These are phyloP conservation scores for Leptographium procerum DNA, from an alignment of 2,329 filamentous ascomycete genomes.

Conservation along the genomic window DNA sequence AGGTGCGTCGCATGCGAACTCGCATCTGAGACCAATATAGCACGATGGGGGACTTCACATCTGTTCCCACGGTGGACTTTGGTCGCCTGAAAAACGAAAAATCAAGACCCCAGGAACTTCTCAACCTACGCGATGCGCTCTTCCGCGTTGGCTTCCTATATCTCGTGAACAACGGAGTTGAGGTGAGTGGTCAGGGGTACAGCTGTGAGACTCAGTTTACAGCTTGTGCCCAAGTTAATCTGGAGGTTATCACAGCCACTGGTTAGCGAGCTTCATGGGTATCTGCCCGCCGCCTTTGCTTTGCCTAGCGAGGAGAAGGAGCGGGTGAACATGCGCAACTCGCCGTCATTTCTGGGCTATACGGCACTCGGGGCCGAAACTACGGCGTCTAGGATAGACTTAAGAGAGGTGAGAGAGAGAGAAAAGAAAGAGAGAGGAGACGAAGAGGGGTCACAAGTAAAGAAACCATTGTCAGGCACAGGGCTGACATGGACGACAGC, in stretches of 20 bases:
- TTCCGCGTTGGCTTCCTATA: constrained; percentile 43
- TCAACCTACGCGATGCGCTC: constrained; percentile 31
- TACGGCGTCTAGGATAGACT: constrained; percentile 40
- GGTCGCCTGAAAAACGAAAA: constrained; percentile 2
- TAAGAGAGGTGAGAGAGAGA: constrained; percentile 21
- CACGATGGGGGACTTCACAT: constrained; percentile 8
- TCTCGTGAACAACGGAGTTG: constrained; percentile 36
- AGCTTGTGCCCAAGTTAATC: too few species aligned
- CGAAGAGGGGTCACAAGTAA: too few species aligned
- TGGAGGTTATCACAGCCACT: constrained; percentile 5
- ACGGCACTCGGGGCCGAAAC: constrained; percentile 43
- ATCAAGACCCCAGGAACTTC: constrained; percentile 4
- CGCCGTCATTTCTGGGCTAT: constrained; percentile 50
- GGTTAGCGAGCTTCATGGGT: constrained; percentile 25
- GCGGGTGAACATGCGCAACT: constrained; percentile 34
- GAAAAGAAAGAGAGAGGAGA: too few species aligned
- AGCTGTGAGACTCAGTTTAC: background rate
- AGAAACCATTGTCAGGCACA: background rate
- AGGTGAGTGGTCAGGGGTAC: background rate
- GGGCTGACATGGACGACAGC: constrained; percentile 20
- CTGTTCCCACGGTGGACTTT: constrained; percentile 8
- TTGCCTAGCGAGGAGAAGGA: constrained; percentile 26
- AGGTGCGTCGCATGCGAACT: background rate
- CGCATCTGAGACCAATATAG: too few species aligned
- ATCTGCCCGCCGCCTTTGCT: constrained; percentile 31